phyloP scores from a whole-genome alignment of 73 alveolate species.

The Diophrys sp. region DNA sequence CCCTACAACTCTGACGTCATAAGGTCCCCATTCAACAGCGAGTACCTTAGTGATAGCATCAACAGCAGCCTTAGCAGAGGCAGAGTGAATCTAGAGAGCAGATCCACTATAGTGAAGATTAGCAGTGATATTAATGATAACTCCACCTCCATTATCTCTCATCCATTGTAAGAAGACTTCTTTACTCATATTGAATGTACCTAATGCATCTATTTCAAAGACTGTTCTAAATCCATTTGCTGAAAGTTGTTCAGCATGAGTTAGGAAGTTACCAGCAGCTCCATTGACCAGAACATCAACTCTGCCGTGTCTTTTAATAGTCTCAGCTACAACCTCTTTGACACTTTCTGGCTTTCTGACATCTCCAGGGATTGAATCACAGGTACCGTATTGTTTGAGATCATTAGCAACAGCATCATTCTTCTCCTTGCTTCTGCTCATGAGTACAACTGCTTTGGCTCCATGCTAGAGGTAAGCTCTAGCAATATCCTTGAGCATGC shows the following conservation, averaged over 20 bases:
- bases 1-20: constrained; percentile 77
- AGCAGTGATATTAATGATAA: constrained; percentile 76
- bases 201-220: constrained; percentile 80
- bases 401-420: constrained; percentile 53
- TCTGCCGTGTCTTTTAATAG: constrained; percentile 57
- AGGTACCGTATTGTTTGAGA: constrained; percentile 52
- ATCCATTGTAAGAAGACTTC: constrained; percentile 65
- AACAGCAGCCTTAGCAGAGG: constrained; percentile 88
- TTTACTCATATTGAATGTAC: constrained; percentile 76
- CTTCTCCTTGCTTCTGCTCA: constrained; percentile 76
- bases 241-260: constrained; percentile 69
- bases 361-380: constrained; percentile 58
- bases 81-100: constrained; percentile 73
- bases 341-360: constrained; percentile 74
- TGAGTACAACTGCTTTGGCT: constrained; percentile 71
- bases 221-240: constrained; percentile 85
- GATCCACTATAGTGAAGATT: constrained; percentile 77
- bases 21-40: constrained; percentile 88
- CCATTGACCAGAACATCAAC: constrained; percentile 83
- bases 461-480: constrained; percentile 66
- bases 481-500: constrained; percentile 82
- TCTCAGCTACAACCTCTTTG: constrained; percentile 50
- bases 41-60: constrained; percentile 79
- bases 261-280: constrained; percentile 92
- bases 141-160: constrained; percentile 79